phyloP scores from a whole-genome alignment of 257 asterid species.

The Petunia secreta region DNA sequence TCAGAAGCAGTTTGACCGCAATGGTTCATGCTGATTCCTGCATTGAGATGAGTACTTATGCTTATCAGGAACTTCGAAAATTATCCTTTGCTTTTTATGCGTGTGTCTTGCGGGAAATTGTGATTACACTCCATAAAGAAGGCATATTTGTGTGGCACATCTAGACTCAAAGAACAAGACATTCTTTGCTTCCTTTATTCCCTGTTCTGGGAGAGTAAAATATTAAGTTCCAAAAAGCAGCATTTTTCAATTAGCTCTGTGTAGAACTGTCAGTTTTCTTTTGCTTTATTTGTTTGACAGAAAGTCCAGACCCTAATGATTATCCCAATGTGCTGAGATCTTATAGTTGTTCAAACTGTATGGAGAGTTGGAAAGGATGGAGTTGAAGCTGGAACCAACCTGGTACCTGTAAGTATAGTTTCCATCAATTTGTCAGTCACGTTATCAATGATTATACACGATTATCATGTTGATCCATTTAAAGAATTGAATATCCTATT shows the following conservation, averaged over 20 bases:
- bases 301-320: neutral
- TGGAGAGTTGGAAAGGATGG: conserved; percentile 90
- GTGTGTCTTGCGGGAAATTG: neutral
- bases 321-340: neutral
- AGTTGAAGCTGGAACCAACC: conserved; percentile 83
- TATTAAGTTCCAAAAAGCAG: neutral
- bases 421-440: neutral
- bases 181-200: neutral
- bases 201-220: neutral
- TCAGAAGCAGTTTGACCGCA: conserved; percentile 3
- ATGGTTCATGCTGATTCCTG: neutral
- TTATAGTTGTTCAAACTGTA: conserved; percentile 65
- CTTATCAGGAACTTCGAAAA: neutral
- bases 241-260: conserved; percentile 16
- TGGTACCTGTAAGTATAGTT: conserved; percentile 78
- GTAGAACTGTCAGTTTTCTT: neutral
- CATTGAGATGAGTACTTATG: neutral
- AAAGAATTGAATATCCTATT: neutral
- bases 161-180: neutral
- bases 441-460: neutral
- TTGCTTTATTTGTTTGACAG: neutral
- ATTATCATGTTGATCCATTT: neutral
- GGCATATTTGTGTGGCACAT: too few species aligned
- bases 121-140: neutral
- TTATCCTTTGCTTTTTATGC: neutral